Conservation (phyloP, 805 yeast genomes). For the Barnettozyma sp. region DNA sequence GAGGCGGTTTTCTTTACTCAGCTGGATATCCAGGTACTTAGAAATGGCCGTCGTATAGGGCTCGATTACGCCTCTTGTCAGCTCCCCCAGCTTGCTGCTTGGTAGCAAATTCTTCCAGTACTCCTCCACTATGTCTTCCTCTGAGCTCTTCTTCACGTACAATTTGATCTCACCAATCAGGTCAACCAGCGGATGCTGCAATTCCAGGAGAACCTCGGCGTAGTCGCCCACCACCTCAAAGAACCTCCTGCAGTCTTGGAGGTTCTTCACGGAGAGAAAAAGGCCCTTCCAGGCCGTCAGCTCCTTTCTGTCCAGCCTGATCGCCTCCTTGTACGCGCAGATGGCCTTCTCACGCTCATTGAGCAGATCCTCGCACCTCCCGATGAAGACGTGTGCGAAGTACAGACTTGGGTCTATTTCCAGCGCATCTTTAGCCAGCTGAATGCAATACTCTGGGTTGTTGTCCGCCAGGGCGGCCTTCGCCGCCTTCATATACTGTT, state of each 20-base stretch:
- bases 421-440: conserved; percentile 48
- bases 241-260: conserved; percentile 35
- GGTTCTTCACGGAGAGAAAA: conserved; percentile 36
- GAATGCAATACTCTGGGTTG: conserved; percentile 58
- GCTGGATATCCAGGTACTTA: conserved; percentile 36
- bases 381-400: conserved; percentile 63
- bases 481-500: conserved; percentile 40
- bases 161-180: conserved; percentile 39
- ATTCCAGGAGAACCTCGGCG: conserved; percentile 34
- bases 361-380: conserved; percentile 54
- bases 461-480: conserved; percentile 43
- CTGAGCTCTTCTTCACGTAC: conserved; percentile 33
- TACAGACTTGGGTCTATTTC: conserved; percentile 50
- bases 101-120: conserved; percentile 51
- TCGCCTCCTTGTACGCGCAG: conserved; percentile 42
- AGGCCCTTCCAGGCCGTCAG: conserved; percentile 80
- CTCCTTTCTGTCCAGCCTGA: conserved; percentile 42
- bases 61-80: conserved; percentile 41
- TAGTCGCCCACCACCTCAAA: conserved; percentile 42
- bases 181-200: conserved; percentile 43
- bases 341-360: conserved; percentile 35
- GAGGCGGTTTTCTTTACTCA: conserved; percentile 33
- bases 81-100: conserved; percentile 45
- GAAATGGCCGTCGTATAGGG: conserved; percentile 39
- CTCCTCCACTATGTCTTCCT: conserved; percentile 33